These are phyloP conservation scores for Tetragonia tetragonoides DNA, from an alignment of 148 eudicot genomes.

Conservation along the genomic window DNA sequence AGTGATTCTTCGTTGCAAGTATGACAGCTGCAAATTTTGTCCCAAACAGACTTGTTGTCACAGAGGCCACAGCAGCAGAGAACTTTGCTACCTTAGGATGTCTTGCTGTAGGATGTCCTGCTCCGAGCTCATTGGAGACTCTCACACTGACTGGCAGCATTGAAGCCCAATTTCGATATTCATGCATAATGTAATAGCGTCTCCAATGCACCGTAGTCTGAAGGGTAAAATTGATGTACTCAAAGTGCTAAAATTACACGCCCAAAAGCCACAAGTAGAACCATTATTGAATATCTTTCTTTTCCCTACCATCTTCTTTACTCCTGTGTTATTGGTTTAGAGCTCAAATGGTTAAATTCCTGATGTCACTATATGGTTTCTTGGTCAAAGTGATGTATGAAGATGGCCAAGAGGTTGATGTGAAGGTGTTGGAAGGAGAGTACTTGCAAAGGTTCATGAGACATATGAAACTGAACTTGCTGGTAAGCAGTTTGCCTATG, in stretches of 20 bases:
- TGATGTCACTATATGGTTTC: background rate
- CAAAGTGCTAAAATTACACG: too few species aligned
- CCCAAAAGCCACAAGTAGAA: too few species aligned
- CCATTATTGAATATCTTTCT: slow-evolving; percentile 37
- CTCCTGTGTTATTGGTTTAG: background rate
- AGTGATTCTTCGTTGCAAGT: slow-evolving; percentile 29
- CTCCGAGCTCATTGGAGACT: slow-evolving; percentile 58
- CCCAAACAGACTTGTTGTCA: slow-evolving; percentile 42
- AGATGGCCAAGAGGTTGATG: slow-evolving; percentile 46
- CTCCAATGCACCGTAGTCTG: too few species aligned
- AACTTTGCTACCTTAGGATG: slow-evolving; percentile 51
- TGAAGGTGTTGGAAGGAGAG: slow-evolving; percentile 43
- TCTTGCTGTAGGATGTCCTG: slow-evolving; percentile 16
- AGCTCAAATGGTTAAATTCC: background rate
- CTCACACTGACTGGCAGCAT: slow-evolving; percentile 36
- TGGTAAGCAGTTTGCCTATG: slow-evolving; percentile 78
- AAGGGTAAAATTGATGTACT: too few species aligned
- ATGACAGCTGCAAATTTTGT: slow-evolving; percentile 30
- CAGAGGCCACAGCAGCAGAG: slow-evolving; percentile 30
- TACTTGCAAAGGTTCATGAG: slow-evolving; percentile 62
- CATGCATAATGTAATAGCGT: too few species aligned
- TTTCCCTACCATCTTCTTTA: background rate
- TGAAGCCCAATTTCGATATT: too few species aligned
- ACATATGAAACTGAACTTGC: slow-evolving; percentile 67
- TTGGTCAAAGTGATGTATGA: slow-evolving; percentile 42